phyloP scores from a whole-genome alignment of 2,329 filamentous ascomycete genomes.

The Fusarium sp. region DNA sequence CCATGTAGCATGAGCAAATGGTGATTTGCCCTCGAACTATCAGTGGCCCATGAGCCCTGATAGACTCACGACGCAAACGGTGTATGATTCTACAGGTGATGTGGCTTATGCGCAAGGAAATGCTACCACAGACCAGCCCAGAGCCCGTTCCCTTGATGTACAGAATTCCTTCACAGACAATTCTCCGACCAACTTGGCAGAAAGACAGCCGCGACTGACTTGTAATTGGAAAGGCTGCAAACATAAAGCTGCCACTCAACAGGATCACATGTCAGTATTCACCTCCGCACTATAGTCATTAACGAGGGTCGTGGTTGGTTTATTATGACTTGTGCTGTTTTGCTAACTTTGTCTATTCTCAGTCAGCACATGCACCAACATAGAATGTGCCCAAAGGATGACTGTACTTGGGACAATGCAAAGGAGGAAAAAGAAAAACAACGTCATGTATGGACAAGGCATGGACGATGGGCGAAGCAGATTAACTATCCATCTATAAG shows the following conservation, averaged over 20 bases:
- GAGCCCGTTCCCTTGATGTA: background rate
- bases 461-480: background rate
- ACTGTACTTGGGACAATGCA: background rate
- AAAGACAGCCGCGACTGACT: background rate
- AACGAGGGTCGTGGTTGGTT: background rate
- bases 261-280: background rate
- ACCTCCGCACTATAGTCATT: background rate
- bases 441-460: background rate
- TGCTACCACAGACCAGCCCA: background rate
- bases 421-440: background rate
- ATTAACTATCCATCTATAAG: background rate
- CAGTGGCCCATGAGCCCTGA: background rate
- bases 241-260: background rate
- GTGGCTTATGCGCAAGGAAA: background rate
- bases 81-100: background rate
- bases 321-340: background rate
- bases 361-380: background rate
- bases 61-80: constrained; percentile 1
- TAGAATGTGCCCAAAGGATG: background rate
- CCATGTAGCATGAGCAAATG: constrained; percentile 10
- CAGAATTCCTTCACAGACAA: background rate
- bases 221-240: too few relatives aligned
- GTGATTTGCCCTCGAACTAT: constrained; percentile 1
- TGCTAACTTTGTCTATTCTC: background rate
- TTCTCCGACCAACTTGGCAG: background rate